Percentiles rank a stretch among this genome's conserved stretches.
Evolutionary conservation across 257 asterid genomes (phyloP).

Genomic region (Capsicum baccatum): DNA sequence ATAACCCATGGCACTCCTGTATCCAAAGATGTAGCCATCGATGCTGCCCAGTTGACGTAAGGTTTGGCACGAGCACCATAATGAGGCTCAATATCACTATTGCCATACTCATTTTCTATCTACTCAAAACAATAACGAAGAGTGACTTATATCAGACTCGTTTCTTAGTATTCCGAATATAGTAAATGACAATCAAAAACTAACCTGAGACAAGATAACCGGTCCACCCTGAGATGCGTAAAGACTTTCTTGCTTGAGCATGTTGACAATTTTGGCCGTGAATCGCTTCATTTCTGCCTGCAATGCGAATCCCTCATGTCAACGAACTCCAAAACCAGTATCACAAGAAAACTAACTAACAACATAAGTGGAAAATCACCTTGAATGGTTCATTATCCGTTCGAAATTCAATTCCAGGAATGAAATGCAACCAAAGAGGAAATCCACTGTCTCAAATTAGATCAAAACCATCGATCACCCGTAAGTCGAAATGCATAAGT

Average conservation of each 20-base stretch:
- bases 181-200: not conserved
- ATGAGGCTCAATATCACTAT: constrained; percentile 47
- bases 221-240: constrained; percentile 96
- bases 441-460: constrained; percentile 69
- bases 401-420: constrained; percentile 78
- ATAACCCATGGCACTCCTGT: constrained; percentile 97
- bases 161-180: not conserved
- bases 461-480: not conserved
- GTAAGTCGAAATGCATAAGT: not conserved
- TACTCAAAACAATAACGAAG: too few species aligned
- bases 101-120: constrained; percentile 97
- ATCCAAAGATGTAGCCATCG: constrained; percentile 76
- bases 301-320: constrained; percentile 26
- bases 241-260: constrained; percentile 82
- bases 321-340: constrained; percentile 13
- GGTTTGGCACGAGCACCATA: constrained; percentile 73
- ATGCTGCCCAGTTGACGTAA: constrained; percentile 85
- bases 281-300: constrained; percentile 92
- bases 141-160: not conserved
- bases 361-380: constrained; percentile 45
- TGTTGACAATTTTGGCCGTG: constrained; percentile 78
- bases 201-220: constrained; percentile 86
- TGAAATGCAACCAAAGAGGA: constrained; percentile 93
- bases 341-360: not conserved
- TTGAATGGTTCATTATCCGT: constrained; percentile 81